Conservation (phyloP, 192 early-diverging fungal species). For the Kickxella alabastrina region DNA sequence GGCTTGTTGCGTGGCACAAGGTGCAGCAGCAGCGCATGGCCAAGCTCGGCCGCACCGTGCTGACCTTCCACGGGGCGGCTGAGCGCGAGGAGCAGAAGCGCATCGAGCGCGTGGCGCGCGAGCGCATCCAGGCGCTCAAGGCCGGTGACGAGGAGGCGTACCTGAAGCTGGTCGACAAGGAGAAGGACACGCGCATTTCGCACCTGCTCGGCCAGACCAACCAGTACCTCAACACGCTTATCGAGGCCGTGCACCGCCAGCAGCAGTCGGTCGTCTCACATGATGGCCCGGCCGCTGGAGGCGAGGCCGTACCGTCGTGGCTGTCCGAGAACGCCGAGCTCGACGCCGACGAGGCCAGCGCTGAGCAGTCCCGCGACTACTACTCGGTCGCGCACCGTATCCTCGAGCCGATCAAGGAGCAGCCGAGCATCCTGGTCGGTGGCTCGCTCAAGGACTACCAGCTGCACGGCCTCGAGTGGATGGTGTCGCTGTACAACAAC, state of each 20-base stretch:
- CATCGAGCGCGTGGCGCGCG: slow-evolving; percentile 75
- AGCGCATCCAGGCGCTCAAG: slow-evolving; percentile 95
- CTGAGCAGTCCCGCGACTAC: slow-evolving; percentile 61
- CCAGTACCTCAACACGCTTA: slow-evolving; percentile 76
- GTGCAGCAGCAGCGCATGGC: slow-evolving; percentile 62
- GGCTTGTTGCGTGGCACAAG: slow-evolving; percentile 64
- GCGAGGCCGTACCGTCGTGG: slow-evolving; percentile 25
- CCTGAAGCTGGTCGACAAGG: slow-evolving; percentile 88
- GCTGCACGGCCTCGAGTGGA: slow-evolving; percentile 97
- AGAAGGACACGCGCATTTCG: slow-evolving; percentile 94
- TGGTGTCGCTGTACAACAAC: slow-evolving; percentile 99
- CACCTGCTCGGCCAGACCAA: slow-evolving; percentile 89
- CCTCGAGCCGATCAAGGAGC: slow-evolving; percentile 72
- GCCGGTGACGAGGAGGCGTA: slow-evolving; percentile 98
- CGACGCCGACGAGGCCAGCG: slow-evolving; percentile 45
- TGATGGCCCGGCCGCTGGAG: slow-evolving; percentile 34
- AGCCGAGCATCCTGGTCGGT: slow-evolving; percentile 81
- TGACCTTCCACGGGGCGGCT: slow-evolving; percentile 72
- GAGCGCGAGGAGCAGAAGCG: slow-evolving; percentile 95
- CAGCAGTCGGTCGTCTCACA: slow-evolving; percentile 56
- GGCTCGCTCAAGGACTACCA: slow-evolving; percentile 95
- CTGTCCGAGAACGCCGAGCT: slow-evolving; percentile 32
- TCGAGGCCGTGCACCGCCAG: slow-evolving; percentile 82
- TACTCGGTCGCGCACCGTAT: slow-evolving; percentile 86
- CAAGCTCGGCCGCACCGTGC: slow-evolving; percentile 73